Percentiles rank a stretch among this genome's conserved stretches.
Evolutionary conservation across 352 stramenopile genomes (phyloP).

Genomic region (Phytophthora quininea): DNA sequence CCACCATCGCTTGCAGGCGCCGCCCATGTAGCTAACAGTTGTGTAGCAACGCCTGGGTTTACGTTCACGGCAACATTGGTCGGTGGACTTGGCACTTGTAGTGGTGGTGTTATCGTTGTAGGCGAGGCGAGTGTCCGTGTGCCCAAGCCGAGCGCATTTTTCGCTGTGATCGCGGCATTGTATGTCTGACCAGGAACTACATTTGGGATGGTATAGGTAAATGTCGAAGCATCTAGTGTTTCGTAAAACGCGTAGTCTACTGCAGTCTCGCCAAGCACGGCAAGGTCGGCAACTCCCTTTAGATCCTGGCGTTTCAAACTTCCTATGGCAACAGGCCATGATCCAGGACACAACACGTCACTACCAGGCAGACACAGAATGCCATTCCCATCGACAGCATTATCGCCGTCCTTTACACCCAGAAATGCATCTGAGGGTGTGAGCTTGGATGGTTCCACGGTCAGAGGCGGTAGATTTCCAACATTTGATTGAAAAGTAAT

Average conservation of each 20-base stretch:
- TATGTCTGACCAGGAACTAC: conserved; percentile 82
- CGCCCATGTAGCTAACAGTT: conserved; percentile 61
- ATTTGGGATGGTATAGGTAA: conserved; percentile 72
- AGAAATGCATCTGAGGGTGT: conserved; percentile 50
- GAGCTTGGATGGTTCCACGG: conserved; percentile 68
- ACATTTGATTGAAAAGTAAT: conserved; percentile 85
- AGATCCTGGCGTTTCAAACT: conserved; percentile 11
- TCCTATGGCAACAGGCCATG: conserved; percentile 36
- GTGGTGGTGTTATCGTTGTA: conserved; percentile 52
- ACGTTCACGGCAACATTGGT: conserved; percentile 74
- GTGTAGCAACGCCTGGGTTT: conserved; percentile 76
- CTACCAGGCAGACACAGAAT: conserved; percentile 47
- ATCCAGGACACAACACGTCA: conserved; percentile 49
- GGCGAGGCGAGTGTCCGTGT: conserved; percentile 48
- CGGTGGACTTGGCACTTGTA: conserved; percentile 81
- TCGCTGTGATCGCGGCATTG: conserved; percentile 86
- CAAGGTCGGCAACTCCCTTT: conserved; percentile 19
- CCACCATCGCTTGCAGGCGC: conserved; percentile 63
- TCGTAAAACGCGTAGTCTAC: conserved; percentile 76
- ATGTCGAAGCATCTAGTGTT: conserved; percentile 56
- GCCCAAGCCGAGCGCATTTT: conserved; percentile 82
- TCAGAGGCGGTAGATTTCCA: conserved; percentile 55
- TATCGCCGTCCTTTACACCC: conserved; percentile 76
- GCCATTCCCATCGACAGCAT: conserved; percentile 60
- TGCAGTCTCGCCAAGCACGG: conserved; percentile 54